A percentile compares a stretch with the other conserved stretches of the same genome.
These are phyloP conservation scores for Hypoxylon sp. DNA, from an alignment of 2,329 filamentous ascomycete species.

Conservation along the genomic window DNA sequence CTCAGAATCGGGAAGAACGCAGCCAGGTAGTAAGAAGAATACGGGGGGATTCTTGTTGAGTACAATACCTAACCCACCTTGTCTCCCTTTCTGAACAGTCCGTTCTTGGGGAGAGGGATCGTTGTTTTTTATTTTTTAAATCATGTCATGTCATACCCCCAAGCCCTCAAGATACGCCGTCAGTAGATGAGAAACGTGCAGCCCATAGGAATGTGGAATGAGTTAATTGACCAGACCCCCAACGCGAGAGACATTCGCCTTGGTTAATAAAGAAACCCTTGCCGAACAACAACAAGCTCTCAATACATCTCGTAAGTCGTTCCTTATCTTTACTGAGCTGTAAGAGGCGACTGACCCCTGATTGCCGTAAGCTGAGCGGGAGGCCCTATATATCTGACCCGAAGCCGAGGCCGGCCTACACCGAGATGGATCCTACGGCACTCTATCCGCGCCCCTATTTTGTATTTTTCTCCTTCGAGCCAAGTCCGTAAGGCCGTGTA, in stretches of 20 bases:
- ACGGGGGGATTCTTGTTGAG: conserved; percentile 17
- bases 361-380: not conserved
- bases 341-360: not conserved
- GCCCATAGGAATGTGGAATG: conserved; percentile 24
- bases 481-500: not conserved
- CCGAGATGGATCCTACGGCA: not conserved
- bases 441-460: not conserved
- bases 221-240: conserved; percentile 21
- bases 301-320: not conserved
- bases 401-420: not conserved
- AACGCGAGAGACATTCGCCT: conserved; percentile 19
- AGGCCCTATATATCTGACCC: not conserved
- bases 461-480: not conserved
- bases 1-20: conserved; percentile 12
- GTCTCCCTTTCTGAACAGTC: conserved; percentile 2
- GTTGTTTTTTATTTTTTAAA: conserved; percentile 5
- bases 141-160: conserved; percentile 26
- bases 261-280: not conserved
- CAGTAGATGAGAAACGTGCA: conserved; percentile 25
- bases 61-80: conserved; percentile 9
- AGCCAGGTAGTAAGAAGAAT: conserved; percentile 10
- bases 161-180: conserved; percentile 22
- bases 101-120: conserved; percentile 4
- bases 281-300: no score
- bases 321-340: not conserved